Evolutionary conservation across 2,329 filamentous ascomycete genomes (phyloP), one percentile per base, ranked within the genome.

Genomic region (Fusarium anthophilum): DNA sequence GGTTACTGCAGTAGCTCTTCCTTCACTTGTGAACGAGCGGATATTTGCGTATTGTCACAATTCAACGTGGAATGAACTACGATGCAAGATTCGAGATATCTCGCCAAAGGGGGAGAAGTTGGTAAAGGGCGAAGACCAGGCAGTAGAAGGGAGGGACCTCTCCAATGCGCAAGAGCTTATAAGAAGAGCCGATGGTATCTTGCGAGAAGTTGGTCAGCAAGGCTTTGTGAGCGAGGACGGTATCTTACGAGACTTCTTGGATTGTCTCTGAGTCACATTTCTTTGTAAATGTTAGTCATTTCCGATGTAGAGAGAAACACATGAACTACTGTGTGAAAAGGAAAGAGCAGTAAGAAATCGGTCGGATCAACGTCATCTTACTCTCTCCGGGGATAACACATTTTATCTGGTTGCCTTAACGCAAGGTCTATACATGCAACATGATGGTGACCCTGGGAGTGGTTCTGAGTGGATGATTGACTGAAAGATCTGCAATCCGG

Each of bases 361-460:
- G 15, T 30, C 4, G 0, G 18, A 18, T 17, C 47, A n/a, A 6
- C 22, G 22, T 18, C 47, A 50, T 50, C 15, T 50, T 4, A 9
- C 15, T 18, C 11, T 22, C 11, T 30, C 3, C 8, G n/a, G 47
- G 0, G 15, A 50, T 22, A 7, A 18, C 7, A 0, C 5, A 14
- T 17, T 17, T 12, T 17, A n/a, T 48, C 20, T 48, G 6, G 20
- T 30, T 50, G 22, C 47, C 22, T 50, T 10, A 13, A 20, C 22
- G 15, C 8, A 9, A n/a, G 47, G 22, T 8, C 3, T 13, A 15
- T 6, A 32, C 8, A 18, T 22, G 22, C 15, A n/a, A 32, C n/a
- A 20, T 17, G 24, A 38, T 14, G 10, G 15, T n/a, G 39, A 43
- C 17, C 41, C 12, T 26, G 11, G 0, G 18, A 45, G 12, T 26